Evolutionary conservation across 2,329 filamentous ascomycete species (phyloP).

Genomic region (Rachicladosporium sp.): DNA sequence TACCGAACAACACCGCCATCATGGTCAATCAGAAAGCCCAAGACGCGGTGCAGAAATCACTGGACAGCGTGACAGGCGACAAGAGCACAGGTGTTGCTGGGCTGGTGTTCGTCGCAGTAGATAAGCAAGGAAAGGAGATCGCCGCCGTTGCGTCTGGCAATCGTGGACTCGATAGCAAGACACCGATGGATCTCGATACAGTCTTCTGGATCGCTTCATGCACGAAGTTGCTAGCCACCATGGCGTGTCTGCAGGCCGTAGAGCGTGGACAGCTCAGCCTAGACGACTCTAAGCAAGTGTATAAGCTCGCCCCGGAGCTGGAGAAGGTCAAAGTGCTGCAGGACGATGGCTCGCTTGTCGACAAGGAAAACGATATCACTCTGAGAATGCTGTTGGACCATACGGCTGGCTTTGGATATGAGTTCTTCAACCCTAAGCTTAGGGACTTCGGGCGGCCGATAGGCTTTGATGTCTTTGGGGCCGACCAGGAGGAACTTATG

Average conservation of each 20-base stretch:
- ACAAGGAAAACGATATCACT: conserved; percentile 36
- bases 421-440: conserved; percentile 34
- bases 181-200: conserved; percentile 47
- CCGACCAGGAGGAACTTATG: conserved; percentile 39
- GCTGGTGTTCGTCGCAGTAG: conserved; percentile 34
- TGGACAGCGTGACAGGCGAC: conserved; percentile 22
- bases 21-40: conserved; percentile 22
- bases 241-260: conserved; percentile 37
- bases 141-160: conserved; percentile 32
- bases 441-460: conserved; percentile 33
- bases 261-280: conserved; percentile 31
- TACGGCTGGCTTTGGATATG: conserved; percentile 39
- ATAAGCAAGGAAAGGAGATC: conserved; percentile 32
- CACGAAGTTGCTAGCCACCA: conserved; percentile 31
- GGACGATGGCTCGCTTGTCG: conserved; percentile 27
- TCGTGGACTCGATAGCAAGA: conserved; percentile 25
- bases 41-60: conserved; percentile 25
- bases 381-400: conserved; percentile 39
- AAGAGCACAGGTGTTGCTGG: conserved; percentile 25
- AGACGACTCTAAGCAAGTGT: conserved; percentile 29
- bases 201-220: conserved; percentile 48
- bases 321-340: conserved; percentile 30
- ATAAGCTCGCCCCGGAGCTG: conserved; percentile 32
- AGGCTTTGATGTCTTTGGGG: conserved; percentile 47
- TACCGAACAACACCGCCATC: not conserved